A percentile compares a stretch with the other conserved stretches of the same genome.
phyloP scores from a whole-genome alignment of 805 yeast genomes.

The Priceomyces carsonii region DNA sequence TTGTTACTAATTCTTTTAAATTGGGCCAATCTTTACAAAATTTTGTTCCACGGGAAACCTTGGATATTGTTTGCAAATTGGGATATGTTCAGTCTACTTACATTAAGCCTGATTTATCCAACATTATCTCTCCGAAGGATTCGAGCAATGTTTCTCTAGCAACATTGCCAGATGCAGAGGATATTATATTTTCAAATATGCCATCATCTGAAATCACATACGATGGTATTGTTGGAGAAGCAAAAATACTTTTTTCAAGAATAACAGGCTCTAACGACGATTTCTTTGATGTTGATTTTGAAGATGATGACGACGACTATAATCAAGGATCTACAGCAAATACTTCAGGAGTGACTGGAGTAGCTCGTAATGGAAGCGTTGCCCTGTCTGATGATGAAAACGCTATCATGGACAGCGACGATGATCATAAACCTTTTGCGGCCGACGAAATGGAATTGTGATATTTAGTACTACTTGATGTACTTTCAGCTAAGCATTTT shows the following conservation, averaged over 20 bases:
- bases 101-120: conserved; percentile 38
- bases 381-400: conserved; percentile 18
- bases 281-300: conserved; percentile 94
- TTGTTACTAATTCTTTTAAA: conserved; percentile 72
- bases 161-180: conserved; percentile 40
- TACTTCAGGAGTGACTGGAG: not conserved
- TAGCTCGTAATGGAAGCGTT: conserved; percentile 8
- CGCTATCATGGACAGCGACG: conserved; percentile 42
- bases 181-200: conserved; percentile 51
- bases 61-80: conserved; percentile 43
- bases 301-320: conserved; percentile 77
- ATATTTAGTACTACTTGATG: too few species aligned
- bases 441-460: conserved; percentile 44
- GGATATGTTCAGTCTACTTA: conserved; percentile 41
- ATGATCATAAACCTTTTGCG: conserved; percentile 43
- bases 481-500: too few species aligned
- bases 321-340: conserved; percentile 4
- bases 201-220: conserved; percentile 87
- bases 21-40: conserved; percentile 83
- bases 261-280: conserved; percentile 94
- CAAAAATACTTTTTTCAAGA: conserved; percentile 67
- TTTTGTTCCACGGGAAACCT: conserved; percentile 77
- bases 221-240: conserved; percentile 86
- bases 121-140: conserved; percentile 32
- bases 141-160: conserved; percentile 25